phyloP scores from a whole-genome alignment of 2,329 filamentous ascomycete species.

The Diaporthe vexans region DNA sequence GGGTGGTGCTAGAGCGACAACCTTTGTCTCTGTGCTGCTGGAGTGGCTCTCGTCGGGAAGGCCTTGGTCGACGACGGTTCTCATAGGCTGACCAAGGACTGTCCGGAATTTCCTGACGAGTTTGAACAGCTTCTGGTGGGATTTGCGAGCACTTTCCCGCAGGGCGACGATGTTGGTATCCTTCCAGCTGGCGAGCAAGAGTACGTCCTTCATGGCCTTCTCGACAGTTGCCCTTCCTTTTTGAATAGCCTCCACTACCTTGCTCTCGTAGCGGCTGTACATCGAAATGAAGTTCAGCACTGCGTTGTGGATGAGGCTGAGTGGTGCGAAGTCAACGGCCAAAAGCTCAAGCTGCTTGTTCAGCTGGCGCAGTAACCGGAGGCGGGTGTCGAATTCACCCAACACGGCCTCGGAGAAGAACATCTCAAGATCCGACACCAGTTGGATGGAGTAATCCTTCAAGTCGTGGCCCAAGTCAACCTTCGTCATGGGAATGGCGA shows the following conservation, averaged over 20 bases:
- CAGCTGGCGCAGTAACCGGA: conserved; percentile 77
- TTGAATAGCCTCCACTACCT: conserved; percentile 74
- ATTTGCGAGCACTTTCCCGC: conserved; percentile 88
- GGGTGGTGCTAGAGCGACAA: conserved; percentile 42
- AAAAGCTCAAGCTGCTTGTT: conserved; percentile 76
- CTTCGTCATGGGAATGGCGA: conserved; percentile 80
- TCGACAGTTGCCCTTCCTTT: conserved; percentile 83
- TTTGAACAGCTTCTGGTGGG: conserved; percentile 92
- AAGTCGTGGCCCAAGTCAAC: conserved; percentile 71
- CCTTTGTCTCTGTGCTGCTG: not conserved
- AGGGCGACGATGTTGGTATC: conserved; percentile 95
- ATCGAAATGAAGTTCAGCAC: conserved; percentile 83
- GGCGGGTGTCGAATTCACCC: conserved; percentile 82
- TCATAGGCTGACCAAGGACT: conserved; percentile 82
- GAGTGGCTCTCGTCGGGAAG: conserved; percentile 65
- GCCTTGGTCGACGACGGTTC: conserved; percentile 71
- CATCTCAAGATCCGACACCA: conserved; percentile 81
- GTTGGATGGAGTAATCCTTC: conserved; percentile 72
- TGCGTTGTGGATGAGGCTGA: conserved; percentile 73
- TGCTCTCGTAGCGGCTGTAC: conserved; percentile 78
- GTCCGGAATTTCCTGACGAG: conserved; percentile 90
- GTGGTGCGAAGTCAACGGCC: conserved; percentile 67
- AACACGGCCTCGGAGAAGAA: conserved; percentile 86
- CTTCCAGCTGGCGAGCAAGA: conserved; percentile 96
- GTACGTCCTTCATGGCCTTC: conserved; percentile 92